Conservation (phyloP, 1,139 yeast genomes). For the Taiozyma onychis region DNA sequence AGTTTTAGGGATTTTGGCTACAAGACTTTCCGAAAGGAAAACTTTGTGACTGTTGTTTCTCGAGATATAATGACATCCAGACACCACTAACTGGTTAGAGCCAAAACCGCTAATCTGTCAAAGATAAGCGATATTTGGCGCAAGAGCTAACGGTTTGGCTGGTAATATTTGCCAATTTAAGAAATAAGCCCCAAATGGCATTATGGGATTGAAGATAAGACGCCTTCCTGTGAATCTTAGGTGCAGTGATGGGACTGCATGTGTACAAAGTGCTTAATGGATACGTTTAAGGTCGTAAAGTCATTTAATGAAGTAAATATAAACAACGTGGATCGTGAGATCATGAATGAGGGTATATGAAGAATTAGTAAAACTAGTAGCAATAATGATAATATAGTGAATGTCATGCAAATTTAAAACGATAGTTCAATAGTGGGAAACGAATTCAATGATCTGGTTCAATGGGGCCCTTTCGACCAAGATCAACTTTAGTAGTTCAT, state of each 20-base stretch:
- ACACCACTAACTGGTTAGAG: neutral
- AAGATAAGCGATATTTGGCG: too few species aligned
- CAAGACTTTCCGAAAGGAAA: neutral
- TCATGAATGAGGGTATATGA: neutral
- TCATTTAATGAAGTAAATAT: neutral
- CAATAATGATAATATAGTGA: neutral
- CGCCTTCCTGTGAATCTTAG: too few species aligned
- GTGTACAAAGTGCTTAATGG: too few species aligned
- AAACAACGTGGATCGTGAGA: neutral
- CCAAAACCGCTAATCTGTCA: too few species aligned
- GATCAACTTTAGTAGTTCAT: constrained; percentile 11
- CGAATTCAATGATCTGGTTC: constrained; percentile 6
- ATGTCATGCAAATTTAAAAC: neutral
- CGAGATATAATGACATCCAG: neutral
- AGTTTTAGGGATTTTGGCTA: neutral
- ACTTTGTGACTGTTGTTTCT: neutral
- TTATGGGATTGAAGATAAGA: too few species aligned
- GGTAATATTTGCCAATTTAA: too few species aligned
- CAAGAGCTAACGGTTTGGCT: too few species aligned
- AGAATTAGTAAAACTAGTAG: neutral
- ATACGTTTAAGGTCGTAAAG: neutral
- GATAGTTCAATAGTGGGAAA: neutral
- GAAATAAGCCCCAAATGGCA: too few species aligned
- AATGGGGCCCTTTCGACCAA: constrained; percentile 9
- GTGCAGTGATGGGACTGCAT: too few species aligned